Percentiles rank a stretch among this genome's conserved stretches.
Evolutionary conservation across 2,329 filamentous ascomycete species (phyloP).

Genomic region (Daldinia eschscholtzii): DNA sequence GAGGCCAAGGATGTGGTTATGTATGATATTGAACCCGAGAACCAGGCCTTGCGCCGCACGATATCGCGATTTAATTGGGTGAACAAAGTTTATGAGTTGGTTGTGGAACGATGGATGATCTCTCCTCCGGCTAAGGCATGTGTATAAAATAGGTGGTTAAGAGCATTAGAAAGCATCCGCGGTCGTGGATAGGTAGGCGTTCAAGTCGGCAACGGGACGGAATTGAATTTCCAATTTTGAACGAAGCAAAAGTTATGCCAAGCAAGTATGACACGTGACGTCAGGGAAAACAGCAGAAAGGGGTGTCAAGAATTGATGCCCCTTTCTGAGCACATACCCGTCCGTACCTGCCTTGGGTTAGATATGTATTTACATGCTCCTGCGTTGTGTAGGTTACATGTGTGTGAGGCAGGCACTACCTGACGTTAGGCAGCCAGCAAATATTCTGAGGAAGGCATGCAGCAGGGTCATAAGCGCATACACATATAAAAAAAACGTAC

Average conservation of each 20-base stretch:
- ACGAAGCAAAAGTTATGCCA: slow-evolving; percentile 23
- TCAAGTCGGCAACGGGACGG: slow-evolving; percentile 48
- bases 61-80: slow-evolving; percentile 43
- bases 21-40: slow-evolving; percentile 50
- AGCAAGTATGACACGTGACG: slow-evolving; percentile 11
- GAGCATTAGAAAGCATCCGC: slow-evolving; percentile 57
- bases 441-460: background rate
- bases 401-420: background rate
- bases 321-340: background rate
- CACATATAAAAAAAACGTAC: too few species aligned
- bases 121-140: slow-evolving; percentile 63
- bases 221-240: slow-evolving; percentile 48
- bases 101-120: slow-evolving; percentile 63
- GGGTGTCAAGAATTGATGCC: background rate
- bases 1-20: slow-evolving; percentile 35
- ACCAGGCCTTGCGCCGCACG: slow-evolving; percentile 40
- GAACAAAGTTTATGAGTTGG: slow-evolving; percentile 44
- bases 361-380: background rate
- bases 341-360: background rate
- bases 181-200: slow-evolving; percentile 53
- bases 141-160: slow-evolving; percentile 65
- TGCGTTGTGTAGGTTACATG: background rate
- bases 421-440: background rate
- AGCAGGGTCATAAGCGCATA: background rate
- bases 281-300: background rate